Base-by-base conservation (phyloP, 345 rosid species). In the Turnera subulata region DNA sequence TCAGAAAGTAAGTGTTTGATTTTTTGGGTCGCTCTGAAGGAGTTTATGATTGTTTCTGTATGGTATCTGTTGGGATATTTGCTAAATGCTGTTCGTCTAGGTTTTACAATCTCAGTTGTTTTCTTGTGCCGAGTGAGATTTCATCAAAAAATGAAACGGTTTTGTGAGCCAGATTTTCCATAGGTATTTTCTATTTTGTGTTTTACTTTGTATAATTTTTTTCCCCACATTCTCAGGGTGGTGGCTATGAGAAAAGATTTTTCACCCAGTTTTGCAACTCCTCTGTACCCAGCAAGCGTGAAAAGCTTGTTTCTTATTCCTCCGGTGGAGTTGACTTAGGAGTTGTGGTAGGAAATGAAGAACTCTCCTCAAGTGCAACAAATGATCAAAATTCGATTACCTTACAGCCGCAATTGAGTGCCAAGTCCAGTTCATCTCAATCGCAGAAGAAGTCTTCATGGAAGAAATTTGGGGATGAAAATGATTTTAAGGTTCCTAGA, bases 211-310 rank as follows among this genome's bases (percentile, higher is more conserved):
- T 64, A 19, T 24, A 46, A 19, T 60, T n/a, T 15, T 17, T 19
- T 55, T 58, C n/a, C n/a, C n/a, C 32, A 50, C 64, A 16, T 59
- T 62, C 50, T 56, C 53, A 85, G 89, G 76, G 66, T 40, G 78
- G 67, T 67, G 73, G 75, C 61, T 65, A 45, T 29, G 80, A 81
- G 62, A 80, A 67, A 66, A 75, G 65, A 21, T 51, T 53, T 50
- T 60, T 67, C 57, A 53, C 59, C 59, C 70, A 72, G 54, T 50
- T 61, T 45, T 39, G 65, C 43, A 71, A 77, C 65, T 58, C 78
- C 48, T 61, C 65, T 37, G 71, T 80, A 54, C 62, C 79, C 73
- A 2, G 44, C 54, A 61, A 67, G 65, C 46, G 78, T n/a, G 88
- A 76, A 58, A 83, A 78, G 73, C 56, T 63, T 59, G 62, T 65